Base-by-base conservation (phyloP, 805 yeast species). In the Ogataea nakhonphanomensis region DNA sequence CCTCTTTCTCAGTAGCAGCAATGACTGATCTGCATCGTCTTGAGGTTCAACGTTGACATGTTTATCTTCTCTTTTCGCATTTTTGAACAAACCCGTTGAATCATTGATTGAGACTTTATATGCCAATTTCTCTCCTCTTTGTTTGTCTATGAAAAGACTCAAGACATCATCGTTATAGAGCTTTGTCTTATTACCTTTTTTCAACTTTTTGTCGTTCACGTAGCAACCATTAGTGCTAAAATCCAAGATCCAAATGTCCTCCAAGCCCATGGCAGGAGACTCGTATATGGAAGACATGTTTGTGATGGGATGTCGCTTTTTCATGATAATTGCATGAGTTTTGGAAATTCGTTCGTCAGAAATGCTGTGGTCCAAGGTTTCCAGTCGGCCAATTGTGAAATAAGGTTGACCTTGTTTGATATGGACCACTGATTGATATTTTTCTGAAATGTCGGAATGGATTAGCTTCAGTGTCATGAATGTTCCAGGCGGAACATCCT, bases 271-370 rank as follows among this genome's bases (percentile, higher is more conserved):
- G 0, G 88, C 89, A 0, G 90, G 88, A 8, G 84, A 76, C 50
- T 81, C 87, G 54, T 67, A 76, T 17, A 46, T 49, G 4, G 81
- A 70, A 24, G 78, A 69, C 23, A 69, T 66, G 10, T 74, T 73
- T 7, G 53, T 49, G 3, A 78, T 73, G 0, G 79, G 79, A 54
- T 82, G 87, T 43, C 88, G 68, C 44, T 78, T 74, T 53, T 78
- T 78, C 39, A 70, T 53, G 10, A 91, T 67, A 23, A 79, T 65
- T 59, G 96, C 89, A 61, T 93, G 98, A 1, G 81, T 70, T 48
- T 88, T 85, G 2, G 97, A 90, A 52, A 91, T 73, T 33, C 96
- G 65, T 50, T 74, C 83, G 50, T 90, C 96, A 24, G 74, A 66
- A 12, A 86, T 74, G 30, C 67, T 68, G 25, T 76, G 71, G 55